These are phyloP conservation scores for Trichoderma brevicompactum DNA, from an alignment of 2,329 filamentous ascomycete species.

Conservation along the genomic window DNA sequence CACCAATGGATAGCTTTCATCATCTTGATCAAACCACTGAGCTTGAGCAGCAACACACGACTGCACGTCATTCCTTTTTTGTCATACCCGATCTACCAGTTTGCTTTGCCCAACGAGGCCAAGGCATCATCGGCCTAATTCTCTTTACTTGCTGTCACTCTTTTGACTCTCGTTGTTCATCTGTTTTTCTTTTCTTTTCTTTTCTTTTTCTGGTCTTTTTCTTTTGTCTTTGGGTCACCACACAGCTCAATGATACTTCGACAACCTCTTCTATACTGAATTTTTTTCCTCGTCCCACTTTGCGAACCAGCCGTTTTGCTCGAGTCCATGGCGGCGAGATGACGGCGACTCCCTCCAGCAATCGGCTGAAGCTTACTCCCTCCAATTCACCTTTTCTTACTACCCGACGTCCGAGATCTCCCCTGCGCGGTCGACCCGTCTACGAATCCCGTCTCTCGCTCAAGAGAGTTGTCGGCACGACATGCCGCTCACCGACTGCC, in stretches of 20 bases:
- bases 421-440: constrained; percentile 54
- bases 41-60: constrained; percentile 20
- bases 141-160: constrained; percentile 9
- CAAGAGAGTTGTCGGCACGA: constrained; percentile 87
- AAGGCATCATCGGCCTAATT: constrained; percentile 14
- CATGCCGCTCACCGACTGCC: constrained; percentile 79
- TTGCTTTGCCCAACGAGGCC: constrained; percentile 24
- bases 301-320: neutral
- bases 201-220: neutral
- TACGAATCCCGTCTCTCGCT: constrained; percentile 69
- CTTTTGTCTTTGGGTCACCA: neutral
- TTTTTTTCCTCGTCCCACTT: constrained; percentile 4
- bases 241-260: constrained; percentile 7
- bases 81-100: constrained; percentile 12
- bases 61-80: constrained; percentile 22
- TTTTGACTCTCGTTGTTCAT: neutral
- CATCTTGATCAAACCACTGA: constrained; percentile 19
- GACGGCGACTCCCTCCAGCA: constrained; percentile 61
- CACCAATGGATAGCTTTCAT: constrained; percentile 28
- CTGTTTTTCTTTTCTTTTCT: neutral
- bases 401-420: constrained; percentile 66
- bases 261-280: neutral
- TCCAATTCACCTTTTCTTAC: constrained; percentile 73
- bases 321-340: constrained; percentile 60
- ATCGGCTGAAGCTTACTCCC: constrained; percentile 71